These are phyloP conservation scores for Arthrobotrys conoides DNA, from an alignment of 2,329 filamentous ascomycete species.

Conservation along the genomic window DNA sequence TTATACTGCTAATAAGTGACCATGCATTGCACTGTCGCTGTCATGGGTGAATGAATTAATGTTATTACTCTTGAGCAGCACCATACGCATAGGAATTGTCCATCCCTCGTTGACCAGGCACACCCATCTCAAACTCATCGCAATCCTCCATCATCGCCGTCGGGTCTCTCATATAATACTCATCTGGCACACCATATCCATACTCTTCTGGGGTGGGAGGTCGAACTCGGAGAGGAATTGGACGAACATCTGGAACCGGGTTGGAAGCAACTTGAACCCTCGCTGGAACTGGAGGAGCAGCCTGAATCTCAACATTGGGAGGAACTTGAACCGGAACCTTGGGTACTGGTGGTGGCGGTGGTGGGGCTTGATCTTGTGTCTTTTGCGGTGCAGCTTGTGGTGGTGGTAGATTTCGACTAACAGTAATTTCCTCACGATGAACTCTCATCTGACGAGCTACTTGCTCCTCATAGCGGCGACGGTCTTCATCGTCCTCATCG, in stretches of 20 bases:
- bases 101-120: background rate
- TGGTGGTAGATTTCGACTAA: background rate
- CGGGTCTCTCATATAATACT: background rate
- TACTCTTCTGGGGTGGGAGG: background rate
- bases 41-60: too few species aligned
- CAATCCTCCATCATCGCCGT: conserved; percentile 3
- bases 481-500: background rate
- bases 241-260: background rate
- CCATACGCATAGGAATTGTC: background rate
- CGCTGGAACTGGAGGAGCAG: background rate
- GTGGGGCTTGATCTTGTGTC: background rate
- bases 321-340: background rate
- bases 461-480: conserved; percentile 5
- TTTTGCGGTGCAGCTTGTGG: background rate
- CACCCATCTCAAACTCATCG: background rate
- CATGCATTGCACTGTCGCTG: too few species aligned
- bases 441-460: too few species aligned
- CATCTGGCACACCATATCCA: background rate
- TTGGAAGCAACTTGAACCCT: background rate
- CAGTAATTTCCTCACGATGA: background rate
- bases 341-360: background rate
- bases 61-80: too few species aligned
- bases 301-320: background rate
- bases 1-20: too few species aligned
- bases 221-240: background rate